Conservation (phyloP, 2,329 filamentous ascomycete species). For the Emergomyces orientalis region DNA sequence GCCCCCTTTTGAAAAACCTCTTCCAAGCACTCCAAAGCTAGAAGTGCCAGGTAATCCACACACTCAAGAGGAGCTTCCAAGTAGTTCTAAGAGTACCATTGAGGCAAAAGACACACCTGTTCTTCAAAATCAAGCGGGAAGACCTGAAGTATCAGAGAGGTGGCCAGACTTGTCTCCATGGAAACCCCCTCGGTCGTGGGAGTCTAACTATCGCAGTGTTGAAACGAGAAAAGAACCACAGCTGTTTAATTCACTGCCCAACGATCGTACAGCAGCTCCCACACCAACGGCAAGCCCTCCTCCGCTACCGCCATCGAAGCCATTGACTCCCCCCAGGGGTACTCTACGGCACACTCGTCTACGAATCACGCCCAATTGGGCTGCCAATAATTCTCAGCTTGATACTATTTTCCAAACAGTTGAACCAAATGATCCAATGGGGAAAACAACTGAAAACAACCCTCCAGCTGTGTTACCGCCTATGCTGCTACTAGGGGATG, state of each 20-base stretch:
- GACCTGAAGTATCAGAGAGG: slow-evolving; percentile 11
- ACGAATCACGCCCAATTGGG: background rate
- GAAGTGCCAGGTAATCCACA: background rate
- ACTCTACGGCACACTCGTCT: background rate
- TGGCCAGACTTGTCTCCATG: slow-evolving; percentile 12
- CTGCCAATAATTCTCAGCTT: background rate
- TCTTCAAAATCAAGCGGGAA: background rate
- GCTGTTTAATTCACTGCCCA: background rate
- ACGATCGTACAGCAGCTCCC: background rate
- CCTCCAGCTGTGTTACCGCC: background rate
- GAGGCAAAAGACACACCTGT: slow-evolving; percentile 8
- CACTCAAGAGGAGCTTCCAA: background rate
- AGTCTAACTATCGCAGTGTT: background rate
- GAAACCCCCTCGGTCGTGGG: background rate
- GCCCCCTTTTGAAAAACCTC: slow-evolving; percentile 14
- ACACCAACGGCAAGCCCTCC: background rate
- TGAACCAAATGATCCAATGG: slow-evolving; percentile 1
- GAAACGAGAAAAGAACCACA: background rate
- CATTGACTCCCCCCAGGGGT: background rate
- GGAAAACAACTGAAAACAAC: background rate
- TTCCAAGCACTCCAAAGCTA: slow-evolving; percentile 12
- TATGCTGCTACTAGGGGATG: background rate
- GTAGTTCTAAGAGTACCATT: slow-evolving; percentile 7
- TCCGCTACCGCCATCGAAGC: background rate
- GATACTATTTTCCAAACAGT: background rate